Evolutionary conservation across 805 yeast genomes (phyloP).

Genomic region (Cyberlindnera sargentensis): DNA sequence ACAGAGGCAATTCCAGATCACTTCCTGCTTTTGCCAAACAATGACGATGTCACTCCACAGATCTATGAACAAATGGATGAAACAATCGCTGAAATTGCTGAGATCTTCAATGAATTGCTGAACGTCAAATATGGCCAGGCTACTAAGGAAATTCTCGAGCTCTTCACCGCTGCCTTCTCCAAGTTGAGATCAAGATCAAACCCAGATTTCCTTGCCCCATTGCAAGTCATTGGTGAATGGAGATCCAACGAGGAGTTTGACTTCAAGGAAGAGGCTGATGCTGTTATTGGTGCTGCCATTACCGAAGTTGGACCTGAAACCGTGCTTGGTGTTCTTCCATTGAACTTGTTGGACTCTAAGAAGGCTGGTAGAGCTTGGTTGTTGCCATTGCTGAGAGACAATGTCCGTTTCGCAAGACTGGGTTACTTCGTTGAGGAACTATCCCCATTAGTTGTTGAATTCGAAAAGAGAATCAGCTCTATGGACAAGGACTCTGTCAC

Average conservation of each 20-base stretch:
- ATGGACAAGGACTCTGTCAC: constrained; percentile 55
- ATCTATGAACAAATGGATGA: constrained; percentile 52
- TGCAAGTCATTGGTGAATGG: constrained; percentile 78
- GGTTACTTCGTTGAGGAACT: constrained; percentile 55
- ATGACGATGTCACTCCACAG: constrained; percentile 34
- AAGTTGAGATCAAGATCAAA: constrained; percentile 59
- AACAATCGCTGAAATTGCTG: constrained; percentile 43
- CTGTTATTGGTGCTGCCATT: constrained; percentile 72
- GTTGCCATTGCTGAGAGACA: constrained; percentile 83
- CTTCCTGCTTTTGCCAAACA: constrained; percentile 43
- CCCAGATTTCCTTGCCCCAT: constrained; percentile 60
- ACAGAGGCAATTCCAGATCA: constrained; percentile 59
- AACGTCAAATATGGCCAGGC: constrained; percentile 72
- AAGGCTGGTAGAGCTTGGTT: constrained; percentile 93
- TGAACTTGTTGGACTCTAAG: constrained; percentile 54
- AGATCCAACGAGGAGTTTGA: constrained; percentile 65
- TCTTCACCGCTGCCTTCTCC: constrained; percentile 53
- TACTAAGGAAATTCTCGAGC: constrained; percentile 65
- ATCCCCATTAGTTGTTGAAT: constrained; percentile 56
- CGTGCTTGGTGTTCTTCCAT: constrained; percentile 67
- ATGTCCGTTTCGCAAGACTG: constrained; percentile 65
- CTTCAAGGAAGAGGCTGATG: constrained; percentile 72
- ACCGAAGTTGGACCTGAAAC: constrained; percentile 80
- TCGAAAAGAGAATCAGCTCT: constrained; percentile 39
- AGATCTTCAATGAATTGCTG: constrained; percentile 35